A percentile compares a stretch with the other conserved stretches of the same genome.
Evolutionary conservation across 371 early-diverging fungal genomes (phyloP).

Genomic region (Basidiobolus meristosporus): DNA sequence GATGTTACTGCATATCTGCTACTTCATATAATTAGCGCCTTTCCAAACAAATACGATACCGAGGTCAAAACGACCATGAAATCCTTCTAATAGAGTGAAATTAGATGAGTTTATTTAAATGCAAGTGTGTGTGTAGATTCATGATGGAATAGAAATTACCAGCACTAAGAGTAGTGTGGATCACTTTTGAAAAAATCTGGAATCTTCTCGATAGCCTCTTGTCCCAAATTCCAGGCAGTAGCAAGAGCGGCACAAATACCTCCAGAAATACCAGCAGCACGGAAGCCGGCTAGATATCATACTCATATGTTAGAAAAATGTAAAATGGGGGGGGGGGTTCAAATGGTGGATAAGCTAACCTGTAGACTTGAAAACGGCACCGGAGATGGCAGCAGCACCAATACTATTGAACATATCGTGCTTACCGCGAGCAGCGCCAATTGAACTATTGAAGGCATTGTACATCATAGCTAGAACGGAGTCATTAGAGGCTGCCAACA

Average conservation of each 20-base stretch:
- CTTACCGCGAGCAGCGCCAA: constrained; percentile 35
- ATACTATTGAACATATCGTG: constrained; percentile 46
- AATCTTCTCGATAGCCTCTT: too few relatives aligned
- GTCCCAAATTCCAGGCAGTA: constrained; percentile 16
- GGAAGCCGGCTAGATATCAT: constrained; percentile 15
- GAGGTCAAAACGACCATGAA: too few relatives aligned
- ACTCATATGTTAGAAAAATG: constrained; percentile 1
- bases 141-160: too few relatives aligned
- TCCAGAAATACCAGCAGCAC: constrained; percentile 26
- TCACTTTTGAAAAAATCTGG: too few relatives aligned
- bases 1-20: too few relatives aligned
- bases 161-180: too few relatives aligned
- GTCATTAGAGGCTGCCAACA: too few relatives aligned
- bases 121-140: too few relatives aligned
- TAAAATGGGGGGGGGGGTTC: not conserved
- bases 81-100: too few relatives aligned
- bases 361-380: constrained; percentile 59
- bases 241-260: constrained; percentile 32
- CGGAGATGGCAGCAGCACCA: constrained; percentile 54
- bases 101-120: too few relatives aligned
- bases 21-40: too few relatives aligned
- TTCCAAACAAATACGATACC: too few relatives aligned
- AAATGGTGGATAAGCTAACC: constrained; percentile 3
- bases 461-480: constrained; percentile 44
- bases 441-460: constrained; percentile 43